Conservation (phyloP, 192 early-diverging fungal genomes). For the Rhizoclosmatium sp. region DNA sequence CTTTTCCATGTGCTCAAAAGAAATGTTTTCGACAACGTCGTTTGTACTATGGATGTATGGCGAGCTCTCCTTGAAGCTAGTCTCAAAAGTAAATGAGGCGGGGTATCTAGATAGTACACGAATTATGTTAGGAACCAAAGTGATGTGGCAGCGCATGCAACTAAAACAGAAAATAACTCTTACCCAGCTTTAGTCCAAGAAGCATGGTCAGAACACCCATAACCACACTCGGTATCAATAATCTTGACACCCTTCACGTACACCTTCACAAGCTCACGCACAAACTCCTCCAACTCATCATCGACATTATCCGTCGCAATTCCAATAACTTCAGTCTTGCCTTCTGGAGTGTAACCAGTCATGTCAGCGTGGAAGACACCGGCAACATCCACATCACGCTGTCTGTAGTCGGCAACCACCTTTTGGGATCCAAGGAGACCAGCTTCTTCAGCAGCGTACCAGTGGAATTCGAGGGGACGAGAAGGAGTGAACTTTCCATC, state of each 20-base stretch:
- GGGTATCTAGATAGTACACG: slow-evolving; percentile 53
- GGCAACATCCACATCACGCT: slow-evolving; percentile 64
- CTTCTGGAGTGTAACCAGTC: slow-evolving; percentile 82
- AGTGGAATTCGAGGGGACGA: slow-evolving; percentile 93
- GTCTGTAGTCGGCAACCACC: slow-evolving; percentile 75
- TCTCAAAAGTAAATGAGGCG: slow-evolving; percentile 78
- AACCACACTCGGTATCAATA: slow-evolving; percentile 80
- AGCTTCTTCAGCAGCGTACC: slow-evolving; percentile 65
- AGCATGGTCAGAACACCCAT: slow-evolving; percentile 86
- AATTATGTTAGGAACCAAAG: no score
- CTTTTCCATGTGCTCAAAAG: slow-evolving; percentile 88
- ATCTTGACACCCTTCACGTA: slow-evolving; percentile 72
- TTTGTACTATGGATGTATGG: slow-evolving; percentile 76
- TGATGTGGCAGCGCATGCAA: no score
- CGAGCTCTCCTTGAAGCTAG: slow-evolving; percentile 48
- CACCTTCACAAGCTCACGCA: slow-evolving; percentile 62
- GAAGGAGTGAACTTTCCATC: slow-evolving; percentile 68
- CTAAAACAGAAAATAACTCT: no score
- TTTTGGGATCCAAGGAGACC: slow-evolving; percentile 92
- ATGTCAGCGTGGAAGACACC: slow-evolving; percentile 93
- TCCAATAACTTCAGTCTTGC: slow-evolving; percentile 67
- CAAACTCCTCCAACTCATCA: slow-evolving; percentile 49
- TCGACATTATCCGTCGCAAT: slow-evolving; percentile 87
- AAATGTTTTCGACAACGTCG: slow-evolving; percentile 79
- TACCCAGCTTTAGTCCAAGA: slow-evolving; percentile 86